These are phyloP conservation scores for Pseudonitzschia delicatissima DNA, from an alignment of 108 stramenopile species.

Conservation along the genomic window DNA sequence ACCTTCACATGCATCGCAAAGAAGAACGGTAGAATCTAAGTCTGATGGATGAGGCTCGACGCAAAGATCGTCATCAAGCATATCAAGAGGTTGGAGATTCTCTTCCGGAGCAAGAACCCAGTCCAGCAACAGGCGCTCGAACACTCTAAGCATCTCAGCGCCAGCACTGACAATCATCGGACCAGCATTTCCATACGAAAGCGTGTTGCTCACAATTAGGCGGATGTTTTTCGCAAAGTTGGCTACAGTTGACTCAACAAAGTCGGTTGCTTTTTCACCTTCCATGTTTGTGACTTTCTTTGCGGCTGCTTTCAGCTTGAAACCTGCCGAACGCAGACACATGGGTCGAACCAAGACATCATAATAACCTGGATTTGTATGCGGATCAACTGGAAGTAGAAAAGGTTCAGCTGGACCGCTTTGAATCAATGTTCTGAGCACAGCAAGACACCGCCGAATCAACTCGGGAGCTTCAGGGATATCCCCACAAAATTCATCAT, in stretches of 20 bases:
- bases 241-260: slow-evolving; percentile 48
- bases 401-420: slow-evolving; percentile 71
- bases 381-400: slow-evolving; percentile 81
- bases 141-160: slow-evolving; percentile 77
- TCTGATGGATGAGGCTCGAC: slow-evolving; percentile 70
- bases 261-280: slow-evolving; percentile 10
- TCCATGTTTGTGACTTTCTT: slow-evolving; percentile 21
- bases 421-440: slow-evolving; percentile 64
- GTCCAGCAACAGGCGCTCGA: slow-evolving; percentile 82
- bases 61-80: slow-evolving; percentile 84
- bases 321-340: slow-evolving; percentile 71
- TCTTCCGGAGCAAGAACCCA: slow-evolving; percentile 80
- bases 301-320: slow-evolving; percentile 54
- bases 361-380: slow-evolving; percentile 83
- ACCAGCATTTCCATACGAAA: slow-evolving; percentile 66
- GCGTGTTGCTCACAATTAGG: slow-evolving; percentile 62
- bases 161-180: slow-evolving; percentile 63
- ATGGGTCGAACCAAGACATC: slow-evolving; percentile 77
- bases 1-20: slow-evolving; percentile 91
- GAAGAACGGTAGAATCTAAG: slow-evolving; percentile 67
- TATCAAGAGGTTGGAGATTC: slow-evolving; percentile 45
- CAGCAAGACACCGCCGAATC: slow-evolving; percentile 82
- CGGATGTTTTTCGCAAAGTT: slow-evolving; percentile 76
- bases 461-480: slow-evolving; percentile 72
- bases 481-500: slow-evolving; percentile 82